Evolutionary conservation across 2,329 filamentous ascomycete genomes (phyloP).

Genomic region (Nothopassalora personata): DNA sequence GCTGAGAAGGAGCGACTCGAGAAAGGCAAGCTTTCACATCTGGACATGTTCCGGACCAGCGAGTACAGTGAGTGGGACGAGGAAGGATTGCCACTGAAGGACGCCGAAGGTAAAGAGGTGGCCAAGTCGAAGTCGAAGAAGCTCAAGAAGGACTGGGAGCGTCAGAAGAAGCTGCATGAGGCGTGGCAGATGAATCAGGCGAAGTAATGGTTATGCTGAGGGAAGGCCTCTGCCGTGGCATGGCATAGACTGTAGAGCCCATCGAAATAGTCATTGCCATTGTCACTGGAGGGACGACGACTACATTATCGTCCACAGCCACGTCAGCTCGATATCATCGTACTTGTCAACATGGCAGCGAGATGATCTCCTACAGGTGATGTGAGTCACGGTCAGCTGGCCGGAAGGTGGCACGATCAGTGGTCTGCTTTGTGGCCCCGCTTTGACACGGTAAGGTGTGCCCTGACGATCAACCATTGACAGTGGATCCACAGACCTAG

Average conservation of each 20-base stretch:
- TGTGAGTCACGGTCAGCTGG: neutral
- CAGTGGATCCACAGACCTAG: neutral
- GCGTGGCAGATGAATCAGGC: slow-evolving; percentile 39
- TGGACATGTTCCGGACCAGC: slow-evolving; percentile 53
- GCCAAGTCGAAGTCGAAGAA: slow-evolving; percentile 77
- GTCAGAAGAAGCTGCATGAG: slow-evolving; percentile 79
- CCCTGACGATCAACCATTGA: neutral
- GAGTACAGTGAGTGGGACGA: slow-evolving; percentile 72
- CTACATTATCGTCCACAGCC: too few species aligned
- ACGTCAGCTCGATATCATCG: neutral
- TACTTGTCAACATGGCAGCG: neutral
- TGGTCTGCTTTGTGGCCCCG: neutral
- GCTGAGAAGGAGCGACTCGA: slow-evolving; percentile 47
- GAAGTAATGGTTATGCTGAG: slow-evolving; percentile 1
- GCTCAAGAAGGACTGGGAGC: slow-evolving; percentile 82
- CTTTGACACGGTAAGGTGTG: neutral
- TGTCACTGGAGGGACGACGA: too few species aligned
- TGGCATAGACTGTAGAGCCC: neutral
- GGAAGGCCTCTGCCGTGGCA: neutral
- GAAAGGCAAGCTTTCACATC: slow-evolving; percentile 53
- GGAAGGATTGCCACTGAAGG: slow-evolving; percentile 72
- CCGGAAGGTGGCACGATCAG: neutral
- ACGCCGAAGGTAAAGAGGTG: slow-evolving; percentile 72
- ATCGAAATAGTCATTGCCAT: neutral
- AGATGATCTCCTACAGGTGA: neutral